phyloP scores from a whole-genome alignment of 768 basidiomycete genomes.

The Melanogaster broomeanus region DNA sequence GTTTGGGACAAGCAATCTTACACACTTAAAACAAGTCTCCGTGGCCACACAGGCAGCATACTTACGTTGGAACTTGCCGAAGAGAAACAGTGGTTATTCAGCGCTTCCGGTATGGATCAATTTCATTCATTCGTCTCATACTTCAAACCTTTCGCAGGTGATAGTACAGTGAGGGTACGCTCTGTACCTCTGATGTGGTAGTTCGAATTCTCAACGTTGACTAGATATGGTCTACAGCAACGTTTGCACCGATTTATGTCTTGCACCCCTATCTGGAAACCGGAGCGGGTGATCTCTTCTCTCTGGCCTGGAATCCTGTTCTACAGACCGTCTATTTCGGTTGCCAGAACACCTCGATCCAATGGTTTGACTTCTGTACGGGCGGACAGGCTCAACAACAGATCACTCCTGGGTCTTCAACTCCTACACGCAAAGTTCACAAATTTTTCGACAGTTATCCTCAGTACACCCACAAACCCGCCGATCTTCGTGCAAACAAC shows the following conservation, averaged over 20 bases:
- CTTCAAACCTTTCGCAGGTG: constrained; percentile 49
- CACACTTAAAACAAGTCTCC: constrained; percentile 63
- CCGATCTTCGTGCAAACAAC: constrained; percentile 70
- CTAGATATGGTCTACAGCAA: constrained; percentile 82
- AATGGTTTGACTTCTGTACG: constrained; percentile 72
- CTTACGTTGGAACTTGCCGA: constrained; percentile 75
- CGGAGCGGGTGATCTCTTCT: constrained; percentile 86
- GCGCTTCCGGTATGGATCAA: constrained; percentile 69
- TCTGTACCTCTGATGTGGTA: background rate
- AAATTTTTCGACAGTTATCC: constrained; percentile 94
- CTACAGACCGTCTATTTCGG: constrained; percentile 80
- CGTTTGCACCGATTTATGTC: constrained; percentile 66
- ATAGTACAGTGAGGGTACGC: constrained; percentile 82
- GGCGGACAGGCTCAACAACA: constrained; percentile 5
- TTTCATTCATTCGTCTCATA: background rate
- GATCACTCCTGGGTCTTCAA: constrained; percentile 33
- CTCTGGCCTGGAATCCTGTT: constrained; percentile 71
- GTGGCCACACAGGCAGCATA: constrained; percentile 84
- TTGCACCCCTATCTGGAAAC: constrained; percentile 79
- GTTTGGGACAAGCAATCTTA: constrained; percentile 84
- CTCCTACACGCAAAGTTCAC: constrained; percentile 59
- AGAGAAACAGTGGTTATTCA: constrained; percentile 85
- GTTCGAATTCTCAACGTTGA: constrained; percentile 5
- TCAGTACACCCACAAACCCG: constrained; percentile 63
- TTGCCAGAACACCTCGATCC: constrained; percentile 90